phyloP scores from a whole-genome alignment of 1,284 basidiomycete species.

The Trametes sp. region DNA sequence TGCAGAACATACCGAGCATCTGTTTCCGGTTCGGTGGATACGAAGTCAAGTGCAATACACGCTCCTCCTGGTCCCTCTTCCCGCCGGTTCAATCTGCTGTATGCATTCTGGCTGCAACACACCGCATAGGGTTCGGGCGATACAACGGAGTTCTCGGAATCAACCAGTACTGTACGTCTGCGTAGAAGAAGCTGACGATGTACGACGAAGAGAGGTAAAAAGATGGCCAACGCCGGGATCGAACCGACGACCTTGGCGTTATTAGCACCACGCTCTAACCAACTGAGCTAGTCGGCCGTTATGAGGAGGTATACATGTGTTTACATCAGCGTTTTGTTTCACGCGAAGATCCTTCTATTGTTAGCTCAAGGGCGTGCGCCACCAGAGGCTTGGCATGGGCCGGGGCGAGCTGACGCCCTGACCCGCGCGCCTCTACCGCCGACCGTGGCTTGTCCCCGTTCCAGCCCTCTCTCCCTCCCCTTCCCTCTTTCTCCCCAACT shows the following conservation, averaged over 20 bases:
- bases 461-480: not conserved
- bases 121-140: too few relatives aligned
- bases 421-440: not conserved
- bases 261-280: conserved; percentile 33
- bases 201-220: too few relatives aligned
- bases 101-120: too few relatives aligned
- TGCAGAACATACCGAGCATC: not conserved
- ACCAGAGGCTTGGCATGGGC: conserved; percentile 15
- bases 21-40: too few relatives aligned
- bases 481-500: conserved; percentile 16
- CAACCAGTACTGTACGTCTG: too few relatives aligned
- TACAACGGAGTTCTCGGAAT: too few relatives aligned
- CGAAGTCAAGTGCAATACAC: too few relatives aligned
- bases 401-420: conserved; percentile 3
- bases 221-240: conserved; percentile 28
- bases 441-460: conserved; percentile 5
- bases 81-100: too few relatives aligned
- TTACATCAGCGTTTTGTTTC: too few relatives aligned
- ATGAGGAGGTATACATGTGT: rapidly evolving
- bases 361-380: conserved; percentile 21
- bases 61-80: too few relatives aligned
- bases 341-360: conserved; percentile 14
- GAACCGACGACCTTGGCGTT: conserved; percentile 31
- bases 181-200: too few relatives aligned
- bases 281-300: conserved; percentile 29